Conservation (phyloP, 495 filamentous ascomycete species). For the Annulohypoxylon nitens region DNA sequence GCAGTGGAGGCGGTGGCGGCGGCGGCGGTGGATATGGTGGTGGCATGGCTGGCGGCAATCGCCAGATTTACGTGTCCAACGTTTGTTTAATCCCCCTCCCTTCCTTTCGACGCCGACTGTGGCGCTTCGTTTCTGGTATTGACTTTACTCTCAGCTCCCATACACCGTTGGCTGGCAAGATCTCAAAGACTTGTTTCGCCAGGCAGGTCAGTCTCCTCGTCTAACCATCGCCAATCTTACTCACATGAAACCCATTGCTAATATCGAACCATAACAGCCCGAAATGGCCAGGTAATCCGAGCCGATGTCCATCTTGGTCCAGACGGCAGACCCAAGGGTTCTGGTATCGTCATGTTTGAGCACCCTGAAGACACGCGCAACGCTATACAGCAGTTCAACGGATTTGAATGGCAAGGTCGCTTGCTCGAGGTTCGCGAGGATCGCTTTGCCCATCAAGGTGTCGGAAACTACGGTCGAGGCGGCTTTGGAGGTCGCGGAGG, state of each 20-base stretch:
- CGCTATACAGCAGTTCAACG: slow-evolving; percentile 96
- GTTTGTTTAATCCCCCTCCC: slow-evolving; percentile 75
- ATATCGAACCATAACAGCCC: slow-evolving; percentile 52
- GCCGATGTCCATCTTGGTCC: slow-evolving; percentile 95
- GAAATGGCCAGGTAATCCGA: slow-evolving; percentile 87
- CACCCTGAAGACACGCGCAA: slow-evolving; percentile 93
- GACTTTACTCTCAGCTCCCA: slow-evolving; percentile 77
- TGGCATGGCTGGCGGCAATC: slow-evolving; percentile 68
- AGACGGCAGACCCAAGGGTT: slow-evolving; percentile 94
- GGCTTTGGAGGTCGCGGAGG: slow-evolving; percentile 69
- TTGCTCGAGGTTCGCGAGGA: slow-evolving; percentile 95
- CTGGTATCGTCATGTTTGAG: slow-evolving; percentile 97
- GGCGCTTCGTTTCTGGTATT: slow-evolving; percentile 52
- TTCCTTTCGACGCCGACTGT: slow-evolving; percentile 32
- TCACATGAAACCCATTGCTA: not conserved
- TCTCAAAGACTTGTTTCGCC: slow-evolving; percentile 97
- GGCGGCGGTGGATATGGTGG: slow-evolving; percentile 67
- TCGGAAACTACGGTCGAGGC: slow-evolving; percentile 64
- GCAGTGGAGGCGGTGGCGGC: slow-evolving; percentile 58
- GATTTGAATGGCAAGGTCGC: slow-evolving; percentile 98
- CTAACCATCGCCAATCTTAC: not conserved
- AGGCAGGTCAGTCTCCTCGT: slow-evolving; percentile 83
- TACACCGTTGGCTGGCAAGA: slow-evolving; percentile 99
- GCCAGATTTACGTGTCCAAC: slow-evolving; percentile 97
- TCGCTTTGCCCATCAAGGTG: slow-evolving; percentile 81